Conservation (phyloP, 73 alveolate genomes). For the Tetrahymena borealis region DNA sequence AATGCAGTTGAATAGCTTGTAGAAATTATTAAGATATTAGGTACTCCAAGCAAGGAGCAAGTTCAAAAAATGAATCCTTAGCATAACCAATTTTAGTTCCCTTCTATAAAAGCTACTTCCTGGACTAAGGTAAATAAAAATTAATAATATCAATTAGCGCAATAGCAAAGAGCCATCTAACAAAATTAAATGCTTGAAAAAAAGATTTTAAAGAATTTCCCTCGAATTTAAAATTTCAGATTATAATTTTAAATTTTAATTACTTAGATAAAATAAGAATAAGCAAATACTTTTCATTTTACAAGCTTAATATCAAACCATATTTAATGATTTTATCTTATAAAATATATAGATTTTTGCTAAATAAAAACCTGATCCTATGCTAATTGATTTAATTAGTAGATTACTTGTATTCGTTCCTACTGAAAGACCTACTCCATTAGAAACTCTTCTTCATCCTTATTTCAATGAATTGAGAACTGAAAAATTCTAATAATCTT, state of each 20-base stretch:
- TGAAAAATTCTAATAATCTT: conserved; percentile 51
- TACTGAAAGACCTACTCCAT: conserved; percentile 52
- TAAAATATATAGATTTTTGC: neutral
- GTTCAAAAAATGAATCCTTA: conserved; percentile 82
- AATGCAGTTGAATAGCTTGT: conserved; percentile 62
- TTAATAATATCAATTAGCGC: neutral
- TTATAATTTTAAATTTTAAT: no score
- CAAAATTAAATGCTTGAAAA: no score
- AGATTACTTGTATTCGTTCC: conserved; percentile 71
- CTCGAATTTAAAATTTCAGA: no score
- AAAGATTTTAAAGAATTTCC: no score
- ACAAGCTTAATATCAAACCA: no score
- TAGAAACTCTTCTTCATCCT: conserved; percentile 68
- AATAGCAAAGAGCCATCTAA: no score
- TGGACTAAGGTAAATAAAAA: conserved; percentile 40
- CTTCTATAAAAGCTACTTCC: conserved; percentile 38
- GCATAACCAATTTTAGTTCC: conserved; percentile 54
- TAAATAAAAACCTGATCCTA: conserved; percentile 45
- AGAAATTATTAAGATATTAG: conserved; percentile 70
- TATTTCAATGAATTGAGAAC: conserved; percentile 81
- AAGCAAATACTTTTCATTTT: no score
- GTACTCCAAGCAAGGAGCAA: conserved; percentile 80
- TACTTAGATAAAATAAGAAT: no score
- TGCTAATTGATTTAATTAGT: conserved; percentile 58
- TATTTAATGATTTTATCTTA: no score